Evolutionary conservation across 345 rosid species (phyloP).

Genomic region (Excoecaria agallocha): DNA sequence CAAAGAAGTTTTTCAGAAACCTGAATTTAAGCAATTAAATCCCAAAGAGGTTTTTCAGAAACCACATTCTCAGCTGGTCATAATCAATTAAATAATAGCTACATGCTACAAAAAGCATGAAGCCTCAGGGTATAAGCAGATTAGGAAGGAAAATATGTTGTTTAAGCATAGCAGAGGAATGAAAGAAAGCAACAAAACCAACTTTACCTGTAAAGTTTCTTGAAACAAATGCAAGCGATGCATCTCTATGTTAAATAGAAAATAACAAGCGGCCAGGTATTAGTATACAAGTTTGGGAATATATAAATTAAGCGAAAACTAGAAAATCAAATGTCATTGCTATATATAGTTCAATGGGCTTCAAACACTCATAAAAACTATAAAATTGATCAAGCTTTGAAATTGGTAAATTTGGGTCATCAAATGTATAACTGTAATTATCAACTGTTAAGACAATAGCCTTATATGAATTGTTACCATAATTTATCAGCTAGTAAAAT

Average conservation of each 20-base stretch:
- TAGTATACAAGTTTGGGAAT: conserved; percentile 15
- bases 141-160: not conserved
- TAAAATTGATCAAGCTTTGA: not conserved
- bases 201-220: conserved; percentile 86
- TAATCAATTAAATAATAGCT: no score
- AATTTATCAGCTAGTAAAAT: no score
- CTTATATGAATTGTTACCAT: no score
- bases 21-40: no score
- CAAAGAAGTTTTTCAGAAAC: no score
- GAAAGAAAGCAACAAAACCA: not conserved
- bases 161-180: not conserved
- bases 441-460: no score
- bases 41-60: no score
- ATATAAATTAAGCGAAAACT: not conserved
- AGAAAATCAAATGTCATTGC: not conserved
- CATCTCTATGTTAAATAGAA: conserved; percentile 53
- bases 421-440: not conserved
- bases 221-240: conserved; percentile 94
- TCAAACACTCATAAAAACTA: not conserved
- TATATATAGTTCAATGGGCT: no score
- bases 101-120: no score
- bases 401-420: not conserved
- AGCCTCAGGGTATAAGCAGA: not conserved
- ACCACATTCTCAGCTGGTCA: no score
- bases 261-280: conserved; percentile 23